Base-by-base conservation (phyloP, 176 grass and related monocot species). In the Pontederia paniculata region DNA sequence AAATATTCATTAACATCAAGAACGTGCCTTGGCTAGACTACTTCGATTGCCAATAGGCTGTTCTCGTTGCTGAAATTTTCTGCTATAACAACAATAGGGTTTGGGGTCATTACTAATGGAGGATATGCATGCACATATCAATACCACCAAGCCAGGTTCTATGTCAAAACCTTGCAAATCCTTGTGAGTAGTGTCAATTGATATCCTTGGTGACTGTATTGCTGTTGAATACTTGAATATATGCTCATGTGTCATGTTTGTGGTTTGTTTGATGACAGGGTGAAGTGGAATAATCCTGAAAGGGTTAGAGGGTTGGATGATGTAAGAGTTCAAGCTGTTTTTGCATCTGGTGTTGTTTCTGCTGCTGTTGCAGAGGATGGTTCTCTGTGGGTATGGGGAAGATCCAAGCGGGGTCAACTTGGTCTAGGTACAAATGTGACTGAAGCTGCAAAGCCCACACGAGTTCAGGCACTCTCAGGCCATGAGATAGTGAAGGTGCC, bases 401-500 rank as follows among this genome's bases (percentile, higher is more conserved):
- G 74, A 54, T 97, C 91, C 58, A 97, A 89, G 45, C 79, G 82
- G 10, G 90, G 90, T 42, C 90, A 95, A 68, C 89, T 95, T 68
- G 90, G 90, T 16, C 85, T 95, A 58, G 85, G 90, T 1, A 74
- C 54, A 70, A 81, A 70, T 45, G 67, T 86, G 54, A 60, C 75
- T 18, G 76, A 86, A 60, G 69, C 79, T 41, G 37, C 19, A 37
- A 48, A 60, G 28, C 82, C 85, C 68, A 76, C 79, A 69, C 80
- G 69, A 77, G 70, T 89, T 55, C 57, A 83, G 46, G 70, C 83
- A 21, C 83, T 97, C 62, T 54, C 75, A 51, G 68, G 49, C 55
- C 76, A 84, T 65, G 68, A 84, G 41, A 16, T 97, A 62, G 48
- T 74, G 42, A 97, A 97, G 91, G 91, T 90, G 62, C 48, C 51